Evolutionary conservation across 768 basidiomycete genomes (phyloP).

Genomic region (Melanogaster broomeanus): DNA sequence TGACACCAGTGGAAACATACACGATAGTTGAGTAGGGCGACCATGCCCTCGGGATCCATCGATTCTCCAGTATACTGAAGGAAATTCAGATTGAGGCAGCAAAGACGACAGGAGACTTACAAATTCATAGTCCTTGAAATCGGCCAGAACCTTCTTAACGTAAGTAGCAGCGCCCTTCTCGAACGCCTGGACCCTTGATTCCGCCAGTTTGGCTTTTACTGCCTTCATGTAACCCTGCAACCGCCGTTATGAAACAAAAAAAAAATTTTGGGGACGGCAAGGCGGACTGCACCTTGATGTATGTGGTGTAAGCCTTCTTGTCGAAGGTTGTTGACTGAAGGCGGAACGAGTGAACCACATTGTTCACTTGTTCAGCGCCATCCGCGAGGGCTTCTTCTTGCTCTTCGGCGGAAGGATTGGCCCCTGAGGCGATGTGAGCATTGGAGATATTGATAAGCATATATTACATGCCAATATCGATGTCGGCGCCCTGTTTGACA

Average conservation of each 20-base stretch:
- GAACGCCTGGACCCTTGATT: constrained; percentile 64
- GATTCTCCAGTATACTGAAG: constrained; percentile 66
- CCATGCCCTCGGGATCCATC: constrained; percentile 91
- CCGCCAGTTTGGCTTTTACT: constrained; percentile 66
- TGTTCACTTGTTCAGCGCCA: constrained; percentile 78
- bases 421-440: constrained; percentile 52
- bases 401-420: constrained; percentile 92
- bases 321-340: constrained; percentile 81
- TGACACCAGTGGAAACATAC: constrained; percentile 39
- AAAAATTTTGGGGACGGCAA: background rate
- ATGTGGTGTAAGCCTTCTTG: constrained; percentile 81
- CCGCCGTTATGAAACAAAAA: background rate
- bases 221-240: constrained; percentile 90
- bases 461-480: constrained; percentile 77
- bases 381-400: constrained; percentile 79
- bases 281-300: constrained; percentile 68
- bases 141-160: constrained; percentile 86
- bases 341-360: constrained; percentile 90
- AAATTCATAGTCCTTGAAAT: constrained; percentile 95
- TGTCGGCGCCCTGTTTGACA: constrained; percentile 72
- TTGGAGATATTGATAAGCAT: background rate
- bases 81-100: background rate
- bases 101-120: constrained; percentile 42
- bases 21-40: constrained; percentile 93
- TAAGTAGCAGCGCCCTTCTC: constrained; percentile 76